Conservation (phyloP, 1,139 yeast species). For the Blastobotrys raffinosifermentans region DNA sequence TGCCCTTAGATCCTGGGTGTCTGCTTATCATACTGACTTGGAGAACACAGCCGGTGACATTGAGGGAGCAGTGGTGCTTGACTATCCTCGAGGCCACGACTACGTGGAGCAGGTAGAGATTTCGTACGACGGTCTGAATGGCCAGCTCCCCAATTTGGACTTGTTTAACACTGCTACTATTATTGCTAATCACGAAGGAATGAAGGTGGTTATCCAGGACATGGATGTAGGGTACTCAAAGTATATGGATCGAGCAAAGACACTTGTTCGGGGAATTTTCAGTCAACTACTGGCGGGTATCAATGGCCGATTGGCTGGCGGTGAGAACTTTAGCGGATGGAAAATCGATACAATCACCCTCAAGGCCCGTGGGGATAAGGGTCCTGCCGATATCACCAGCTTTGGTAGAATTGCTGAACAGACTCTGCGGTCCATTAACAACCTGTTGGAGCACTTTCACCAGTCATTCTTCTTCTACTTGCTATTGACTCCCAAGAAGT, state of each 20-base stretch:
- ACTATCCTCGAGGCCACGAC: conserved; percentile 58
- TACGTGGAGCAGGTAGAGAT: conserved; percentile 70
- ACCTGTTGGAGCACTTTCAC: conserved; percentile 89
- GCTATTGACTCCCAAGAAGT: conserved; percentile 66
- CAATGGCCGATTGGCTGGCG: conserved; percentile 48
- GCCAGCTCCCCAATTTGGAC: conserved; percentile 92
- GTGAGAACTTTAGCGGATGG: conserved; percentile 95
- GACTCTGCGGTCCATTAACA: conserved; percentile 81
- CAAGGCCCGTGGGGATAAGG: conserved; percentile 54
- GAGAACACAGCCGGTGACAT: conserved; percentile 93
- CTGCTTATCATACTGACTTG: conserved; percentile 82
- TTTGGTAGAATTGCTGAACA: conserved; percentile 90
- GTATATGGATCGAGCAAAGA: conserved; percentile 51
- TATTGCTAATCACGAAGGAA: conserved; percentile 67
- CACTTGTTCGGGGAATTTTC: conserved; percentile 58
- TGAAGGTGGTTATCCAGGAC: conserved; percentile 63
- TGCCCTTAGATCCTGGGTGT: conserved; percentile 83
- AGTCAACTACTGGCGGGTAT: conserved; percentile 70
- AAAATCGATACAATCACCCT: conserved; percentile 87
- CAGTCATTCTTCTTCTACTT: conserved; percentile 94
- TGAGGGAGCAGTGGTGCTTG: conserved; percentile 85
- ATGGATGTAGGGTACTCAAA: conserved; percentile 22
- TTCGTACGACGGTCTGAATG: conserved; percentile 83
- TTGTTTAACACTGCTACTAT: conserved; percentile 72
- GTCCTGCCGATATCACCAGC: conserved; percentile 75